Conservation (phyloP, 2,329 filamentous ascomycete genomes). For the Tolypocladium capitatum region DNA sequence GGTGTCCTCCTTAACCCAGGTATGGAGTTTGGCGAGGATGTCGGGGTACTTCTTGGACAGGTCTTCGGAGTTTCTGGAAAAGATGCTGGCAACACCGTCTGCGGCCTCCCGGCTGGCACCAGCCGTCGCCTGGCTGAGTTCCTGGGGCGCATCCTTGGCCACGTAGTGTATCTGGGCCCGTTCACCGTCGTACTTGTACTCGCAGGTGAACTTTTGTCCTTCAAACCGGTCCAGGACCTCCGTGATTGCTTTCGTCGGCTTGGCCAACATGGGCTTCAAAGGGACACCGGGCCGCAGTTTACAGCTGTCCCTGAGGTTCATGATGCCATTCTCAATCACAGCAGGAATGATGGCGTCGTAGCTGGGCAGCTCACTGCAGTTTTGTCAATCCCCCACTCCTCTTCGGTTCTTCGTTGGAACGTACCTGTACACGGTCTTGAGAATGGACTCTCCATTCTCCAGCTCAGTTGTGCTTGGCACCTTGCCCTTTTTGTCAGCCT, state of each 20-base stretch:
- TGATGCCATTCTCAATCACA: slow-evolving; percentile 75
- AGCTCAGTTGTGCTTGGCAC: slow-evolving; percentile 62
- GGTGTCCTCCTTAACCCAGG: slow-evolving; percentile 81
- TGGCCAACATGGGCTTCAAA: slow-evolving; percentile 95
- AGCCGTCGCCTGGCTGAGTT: slow-evolving; percentile 49
- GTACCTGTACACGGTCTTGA: slow-evolving; percentile 84
- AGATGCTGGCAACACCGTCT: slow-evolving; percentile 77
- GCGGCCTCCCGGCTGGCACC: slow-evolving; percentile 51
- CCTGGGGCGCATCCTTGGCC: slow-evolving; percentile 59
- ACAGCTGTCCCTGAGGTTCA: slow-evolving; percentile 70
- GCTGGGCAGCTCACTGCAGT: slow-evolving; percentile 68
- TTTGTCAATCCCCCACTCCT: neutral
- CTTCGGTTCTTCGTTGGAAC: slow-evolving; percentile 7
- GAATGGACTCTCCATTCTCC: slow-evolving; percentile 67
- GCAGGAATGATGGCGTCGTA: slow-evolving; percentile 92
- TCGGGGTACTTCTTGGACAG: slow-evolving; percentile 96
- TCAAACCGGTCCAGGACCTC: slow-evolving; percentile 96
- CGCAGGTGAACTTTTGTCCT: slow-evolving; percentile 88
- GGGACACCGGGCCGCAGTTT: slow-evolving; percentile 89
- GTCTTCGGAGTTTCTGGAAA: slow-evolving; percentile 95
- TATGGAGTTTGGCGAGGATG: slow-evolving; percentile 73
- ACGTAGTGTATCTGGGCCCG: slow-evolving; percentile 98
- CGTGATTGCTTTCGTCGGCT: slow-evolving; percentile 95
- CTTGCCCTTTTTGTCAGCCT: slow-evolving; percentile 57
- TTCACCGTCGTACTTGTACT: slow-evolving; percentile 98